Evolutionary conservation across 2,329 filamentous ascomycete species (phyloP).

Genomic region (Alternaria incomplexa): DNA sequence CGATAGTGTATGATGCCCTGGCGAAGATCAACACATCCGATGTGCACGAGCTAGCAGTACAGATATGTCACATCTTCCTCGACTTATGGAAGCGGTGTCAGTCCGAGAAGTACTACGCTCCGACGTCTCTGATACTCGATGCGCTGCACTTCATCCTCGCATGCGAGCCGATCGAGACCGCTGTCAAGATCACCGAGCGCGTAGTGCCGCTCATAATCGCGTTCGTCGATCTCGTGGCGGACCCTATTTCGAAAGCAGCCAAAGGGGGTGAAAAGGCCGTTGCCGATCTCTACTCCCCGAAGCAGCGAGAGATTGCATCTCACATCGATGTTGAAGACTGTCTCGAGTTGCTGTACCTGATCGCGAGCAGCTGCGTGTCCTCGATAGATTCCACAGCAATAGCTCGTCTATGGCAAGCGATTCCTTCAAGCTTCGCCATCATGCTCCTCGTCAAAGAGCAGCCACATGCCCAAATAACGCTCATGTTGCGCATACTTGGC

Average conservation of each 20-base stretch:
- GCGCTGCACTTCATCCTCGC: constrained; percentile 69
- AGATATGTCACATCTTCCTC: constrained; percentile 69
- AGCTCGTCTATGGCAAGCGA: constrained; percentile 68
- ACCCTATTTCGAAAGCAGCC: constrained; percentile 52
- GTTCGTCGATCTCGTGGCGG: constrained; percentile 62
- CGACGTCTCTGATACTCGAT: constrained; percentile 69
- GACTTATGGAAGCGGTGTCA: constrained; percentile 72
- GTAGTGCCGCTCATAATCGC: constrained; percentile 56
- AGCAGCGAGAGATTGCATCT: constrained; percentile 56
- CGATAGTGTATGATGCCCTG: constrained; percentile 72
- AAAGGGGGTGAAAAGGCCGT: constrained; percentile 36
- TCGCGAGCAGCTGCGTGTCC: constrained; percentile 65
- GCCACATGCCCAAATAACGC: constrained; percentile 65
- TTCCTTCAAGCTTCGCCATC: constrained; percentile 70
- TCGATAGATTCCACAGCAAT: constrained; percentile 48
- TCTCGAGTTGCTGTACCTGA: constrained; percentile 69
- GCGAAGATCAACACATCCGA: constrained; percentile 59
- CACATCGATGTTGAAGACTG: constrained; percentile 69
- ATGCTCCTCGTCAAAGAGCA: constrained; percentile 73
- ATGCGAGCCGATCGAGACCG: constrained; percentile 64
- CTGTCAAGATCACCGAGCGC: constrained; percentile 64
- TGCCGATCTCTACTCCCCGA: constrained; percentile 40
- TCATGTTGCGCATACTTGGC: constrained; percentile 69
- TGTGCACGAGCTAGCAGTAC: constrained; percentile 63
- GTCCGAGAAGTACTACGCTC: constrained; percentile 66